phyloP scores from a whole-genome alignment of 495 filamentous ascomycete genomes.

The Aspergillus kassunensis region DNA sequence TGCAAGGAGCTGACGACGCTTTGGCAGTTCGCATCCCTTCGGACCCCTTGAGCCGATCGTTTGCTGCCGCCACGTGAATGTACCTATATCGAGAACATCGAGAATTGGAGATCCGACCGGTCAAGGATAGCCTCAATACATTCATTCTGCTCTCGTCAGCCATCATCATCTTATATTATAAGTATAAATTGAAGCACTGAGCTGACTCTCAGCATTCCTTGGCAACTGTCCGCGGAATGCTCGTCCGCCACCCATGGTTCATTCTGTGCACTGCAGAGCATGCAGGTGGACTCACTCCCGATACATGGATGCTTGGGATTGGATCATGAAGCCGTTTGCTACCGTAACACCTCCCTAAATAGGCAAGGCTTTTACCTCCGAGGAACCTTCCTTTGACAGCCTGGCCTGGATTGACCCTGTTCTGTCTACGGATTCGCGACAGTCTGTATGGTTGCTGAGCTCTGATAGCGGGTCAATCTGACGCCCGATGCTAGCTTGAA shows the following conservation, averaged over 20 bases:
- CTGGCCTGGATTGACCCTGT: neutral
- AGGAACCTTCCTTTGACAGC: neutral
- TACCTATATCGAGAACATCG: slow-evolving; percentile 20
- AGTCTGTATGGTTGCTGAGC: neutral
- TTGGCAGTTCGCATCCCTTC: slow-evolving; percentile 21
- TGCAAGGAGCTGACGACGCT: slow-evolving; percentile 17
- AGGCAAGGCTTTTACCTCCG: neutral
- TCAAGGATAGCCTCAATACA: too few relatives aligned
- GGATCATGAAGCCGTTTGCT: neutral
- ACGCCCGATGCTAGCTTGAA: too few relatives aligned
- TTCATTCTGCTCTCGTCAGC: too few relatives aligned
- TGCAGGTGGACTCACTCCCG: neutral
- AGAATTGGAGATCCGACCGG: too few relatives aligned
- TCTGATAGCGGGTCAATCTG: slow-evolving; percentile 5
- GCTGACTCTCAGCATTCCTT: slow-evolving; percentile 14
- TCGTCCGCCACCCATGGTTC: slow-evolving; percentile 19
- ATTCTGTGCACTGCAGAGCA: slow-evolving; percentile 6
- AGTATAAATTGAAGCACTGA: too few relatives aligned
- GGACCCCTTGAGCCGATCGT: slow-evolving; percentile 25
- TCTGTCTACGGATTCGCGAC: neutral
- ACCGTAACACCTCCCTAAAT: neutral
- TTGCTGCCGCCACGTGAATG: slow-evolving; percentile 24
- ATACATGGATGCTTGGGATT: neutral
- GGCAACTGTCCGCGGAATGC: slow-evolving; percentile 1
- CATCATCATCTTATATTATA: too few relatives aligned